Conservation (phyloP, 2,329 filamentous ascomycete genomes). For the Ceratocystis harringtonii region DNA sequence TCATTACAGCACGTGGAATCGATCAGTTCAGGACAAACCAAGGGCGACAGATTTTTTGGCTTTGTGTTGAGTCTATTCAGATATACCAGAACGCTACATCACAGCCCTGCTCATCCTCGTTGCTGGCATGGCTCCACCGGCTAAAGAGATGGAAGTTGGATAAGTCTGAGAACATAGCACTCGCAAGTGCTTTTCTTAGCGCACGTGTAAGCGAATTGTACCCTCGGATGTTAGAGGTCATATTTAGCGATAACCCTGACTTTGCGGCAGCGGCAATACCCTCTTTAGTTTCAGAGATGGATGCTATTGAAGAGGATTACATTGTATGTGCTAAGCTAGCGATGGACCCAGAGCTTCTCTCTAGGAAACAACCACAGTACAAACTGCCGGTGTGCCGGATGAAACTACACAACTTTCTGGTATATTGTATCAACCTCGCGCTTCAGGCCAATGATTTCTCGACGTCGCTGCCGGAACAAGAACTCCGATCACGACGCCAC, state of each 20-base stretch:
- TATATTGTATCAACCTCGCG: constrained; percentile 12
- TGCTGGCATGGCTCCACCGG: constrained; percentile 13
- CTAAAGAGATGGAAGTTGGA: constrained; percentile 8
- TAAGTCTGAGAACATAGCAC: background rate
- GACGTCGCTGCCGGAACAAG: background rate
- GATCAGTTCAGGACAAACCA: constrained; percentile 11
- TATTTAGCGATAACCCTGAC: background rate
- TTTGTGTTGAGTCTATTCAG: constrained; percentile 15
- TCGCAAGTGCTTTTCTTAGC: constrained; percentile 9
- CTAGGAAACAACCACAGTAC: background rate
- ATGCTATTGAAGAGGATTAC: constrained; percentile 8
- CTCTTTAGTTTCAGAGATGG: background rate
- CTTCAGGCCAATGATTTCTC: background rate
- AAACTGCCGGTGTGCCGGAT: constrained; percentile 13
- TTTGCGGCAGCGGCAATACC: constrained; percentile 9
- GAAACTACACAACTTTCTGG: constrained; percentile 14
- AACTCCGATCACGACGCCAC: background rate
- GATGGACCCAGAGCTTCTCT: background rate
- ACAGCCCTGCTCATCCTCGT: constrained; percentile 4
- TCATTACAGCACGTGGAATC: constrained; percentile 11
- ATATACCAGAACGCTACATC: constrained; percentile 14
- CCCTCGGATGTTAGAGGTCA: constrained; percentile 9
- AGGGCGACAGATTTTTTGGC: constrained; percentile 15
- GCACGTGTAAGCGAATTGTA: constrained; percentile 10
- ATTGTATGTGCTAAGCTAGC: background rate